These are phyloP conservation scores for Phytophthora pseudosyringae DNA, from an alignment of 352 stramenopile genomes.

Conservation along the genomic window DNA sequence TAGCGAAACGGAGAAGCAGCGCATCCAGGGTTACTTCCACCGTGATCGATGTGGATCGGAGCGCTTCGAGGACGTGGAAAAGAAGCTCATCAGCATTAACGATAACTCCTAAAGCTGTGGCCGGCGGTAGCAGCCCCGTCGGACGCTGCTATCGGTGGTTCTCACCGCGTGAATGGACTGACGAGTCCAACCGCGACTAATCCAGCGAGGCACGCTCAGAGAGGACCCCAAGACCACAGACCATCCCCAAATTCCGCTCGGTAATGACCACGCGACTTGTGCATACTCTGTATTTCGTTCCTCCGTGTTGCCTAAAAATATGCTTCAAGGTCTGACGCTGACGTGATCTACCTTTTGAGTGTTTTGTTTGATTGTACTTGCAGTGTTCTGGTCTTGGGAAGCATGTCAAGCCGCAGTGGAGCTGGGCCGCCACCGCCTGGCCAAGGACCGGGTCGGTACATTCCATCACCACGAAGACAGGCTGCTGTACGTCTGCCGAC, in stretches of 20 bases:
- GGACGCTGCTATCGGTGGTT: constrained; percentile 30
- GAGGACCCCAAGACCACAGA: constrained; percentile 40
- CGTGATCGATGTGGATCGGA: constrained; percentile 71
- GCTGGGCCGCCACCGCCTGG: constrained; percentile 15
- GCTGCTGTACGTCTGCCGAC: constrained; percentile 14
- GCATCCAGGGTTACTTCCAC: constrained; percentile 87
- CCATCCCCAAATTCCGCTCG: constrained; percentile 23
- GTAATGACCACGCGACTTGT: constrained; percentile 38
- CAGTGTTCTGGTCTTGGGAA: constrained; percentile 1
- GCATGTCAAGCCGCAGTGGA: constrained; percentile 26
- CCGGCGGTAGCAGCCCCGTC: constrained; percentile 27
- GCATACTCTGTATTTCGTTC: constrained; percentile 9
- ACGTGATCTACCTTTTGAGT: constrained; percentile 10
- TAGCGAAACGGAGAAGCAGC: constrained; percentile 81
- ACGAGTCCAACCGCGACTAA: constrained; percentile 3
- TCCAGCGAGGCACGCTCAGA: constrained; percentile 12
- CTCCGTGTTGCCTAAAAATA: constrained; percentile 30
- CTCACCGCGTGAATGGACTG: background rate
- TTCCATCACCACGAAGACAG: constrained; percentile 26
- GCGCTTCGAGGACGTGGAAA: constrained; percentile 85
- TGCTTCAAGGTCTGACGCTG: constrained; percentile 13
- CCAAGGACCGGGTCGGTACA: constrained; percentile 18
- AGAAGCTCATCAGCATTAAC: constrained; percentile 80
- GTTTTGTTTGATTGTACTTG: constrained; percentile 8
- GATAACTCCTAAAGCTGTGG: constrained; percentile 79